Evolutionary conservation across 2,329 filamentous ascomycete species (phyloP), one percentile per base, ranked within the genome.

Genomic region (Pyrenochaeta sp.): DNA sequence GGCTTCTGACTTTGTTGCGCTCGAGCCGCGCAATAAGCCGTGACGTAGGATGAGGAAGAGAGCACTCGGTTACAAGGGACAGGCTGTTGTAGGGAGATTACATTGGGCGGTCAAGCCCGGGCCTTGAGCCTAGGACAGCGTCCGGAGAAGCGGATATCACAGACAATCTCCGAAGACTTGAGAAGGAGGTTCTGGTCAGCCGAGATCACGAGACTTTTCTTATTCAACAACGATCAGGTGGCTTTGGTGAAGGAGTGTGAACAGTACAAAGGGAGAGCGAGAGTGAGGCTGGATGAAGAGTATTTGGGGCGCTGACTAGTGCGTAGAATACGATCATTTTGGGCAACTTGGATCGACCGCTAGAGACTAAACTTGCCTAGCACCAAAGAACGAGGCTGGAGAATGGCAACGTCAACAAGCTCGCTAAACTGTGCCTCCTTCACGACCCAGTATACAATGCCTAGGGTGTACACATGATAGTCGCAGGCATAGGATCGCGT

Each of bases 231-330:
- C n/a, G 10, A 15, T 21, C 12, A 18, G 31, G 37, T n/a, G 31
- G n/a, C 15, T 15, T n/a, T 27, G n/a, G 18, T 18, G 21, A 15
- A 31, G 33, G 30, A 36, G 40, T 43, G 36, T 36, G 43, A 48
- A 31, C 23, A 27, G 31, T 40, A n/a, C 11, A 21, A 10, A n/a
- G n/a, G n/a, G 27, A 32, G 45, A 45, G 32, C 15, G 20, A 32
- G 11, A 40, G 45, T 41, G 43, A 51, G 36, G 43, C 30, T 47
- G 52, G 12, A n/a, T n/a, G n/a, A n/a, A 23, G 41, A 47, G 32
- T 39, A 31, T 49, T 20, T 33, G 29, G 15, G 44, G 21, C 18
- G 42, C 14, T 21, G 12, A n/a, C 27, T 36, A 51, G 47, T 31
- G 39, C 32, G 32, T 46, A 27, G 18, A 45, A 40, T 14, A 15